phyloP scores from a whole-genome alignment of 208 protist genomes.

The Strigomonas galati region DNA sequence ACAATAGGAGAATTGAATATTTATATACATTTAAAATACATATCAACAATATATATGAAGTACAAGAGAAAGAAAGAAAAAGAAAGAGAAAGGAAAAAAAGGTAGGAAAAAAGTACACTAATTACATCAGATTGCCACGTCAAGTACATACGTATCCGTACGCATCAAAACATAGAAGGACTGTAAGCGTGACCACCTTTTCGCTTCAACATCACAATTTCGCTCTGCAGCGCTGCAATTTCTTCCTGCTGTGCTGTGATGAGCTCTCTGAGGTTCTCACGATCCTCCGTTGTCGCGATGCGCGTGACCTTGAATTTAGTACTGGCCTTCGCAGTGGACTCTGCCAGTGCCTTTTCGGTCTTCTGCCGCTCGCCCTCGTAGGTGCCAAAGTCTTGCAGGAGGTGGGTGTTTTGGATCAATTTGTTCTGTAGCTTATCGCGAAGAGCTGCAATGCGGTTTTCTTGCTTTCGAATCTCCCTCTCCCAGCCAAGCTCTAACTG shows the following conservation, averaged over 20 bases:
- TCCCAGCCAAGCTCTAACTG: slow-evolving; percentile 80
- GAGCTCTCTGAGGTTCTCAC: slow-evolving; percentile 76
- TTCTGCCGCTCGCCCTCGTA: slow-evolving; percentile 75
- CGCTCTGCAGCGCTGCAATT: slow-evolving; percentile 89
- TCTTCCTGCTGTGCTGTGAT: slow-evolving; percentile 90
- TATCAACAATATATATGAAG: too few relatives aligned
- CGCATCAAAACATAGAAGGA: slow-evolving; percentile 33
- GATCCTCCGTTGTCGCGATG: slow-evolving; percentile 79
- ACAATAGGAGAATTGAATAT: too few relatives aligned
- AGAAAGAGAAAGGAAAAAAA: neutral
- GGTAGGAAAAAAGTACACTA: neutral
- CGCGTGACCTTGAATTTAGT: slow-evolving; percentile 56
- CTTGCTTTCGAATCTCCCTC: slow-evolving; percentile 51
- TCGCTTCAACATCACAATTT: slow-evolving; percentile 90
- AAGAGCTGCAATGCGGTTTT: slow-evolving; percentile 62
- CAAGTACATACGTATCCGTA: neutral
- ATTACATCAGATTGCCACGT: slow-evolving; percentile 1
- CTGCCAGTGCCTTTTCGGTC: slow-evolving; percentile 65
- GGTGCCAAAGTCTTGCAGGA: slow-evolving; percentile 83
- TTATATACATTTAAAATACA: too few relatives aligned
- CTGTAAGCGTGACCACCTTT: slow-evolving; percentile 93
- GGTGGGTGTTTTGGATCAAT: slow-evolving; percentile 80
- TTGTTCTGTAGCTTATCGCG: slow-evolving; percentile 61
- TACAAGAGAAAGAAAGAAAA: neutral
- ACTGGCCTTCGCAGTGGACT: slow-evolving; percentile 72